Evolutionary conservation across 768 basidiomycete species (phyloP).

Genomic region (Termitomyces sp.): DNA sequence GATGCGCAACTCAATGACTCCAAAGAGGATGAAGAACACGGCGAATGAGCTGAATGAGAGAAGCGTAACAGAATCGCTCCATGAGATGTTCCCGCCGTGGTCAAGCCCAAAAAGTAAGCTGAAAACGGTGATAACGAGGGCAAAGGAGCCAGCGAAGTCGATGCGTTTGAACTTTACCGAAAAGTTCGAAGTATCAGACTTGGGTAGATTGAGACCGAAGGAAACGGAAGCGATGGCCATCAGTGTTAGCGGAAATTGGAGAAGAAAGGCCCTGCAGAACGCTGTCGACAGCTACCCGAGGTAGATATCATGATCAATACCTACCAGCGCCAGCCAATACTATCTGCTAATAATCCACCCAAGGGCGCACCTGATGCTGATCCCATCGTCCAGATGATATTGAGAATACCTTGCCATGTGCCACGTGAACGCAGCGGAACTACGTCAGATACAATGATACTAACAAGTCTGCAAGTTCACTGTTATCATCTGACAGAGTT

Average conservation of each 20-base stretch:
- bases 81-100: conserved; percentile 46
- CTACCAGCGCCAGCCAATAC: conserved; percentile 66
- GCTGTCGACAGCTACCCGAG: not conserved
- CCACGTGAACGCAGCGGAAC: conserved; percentile 60
- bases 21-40: conserved; percentile 34
- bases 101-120: conserved; percentile 57
- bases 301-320: not conserved
- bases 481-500: not conserved
- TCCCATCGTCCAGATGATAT: conserved; percentile 57
- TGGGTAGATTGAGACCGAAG: conserved; percentile 52
- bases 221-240: conserved; percentile 52
- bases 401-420: conserved; percentile 68
- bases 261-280: conserved; percentile 46
- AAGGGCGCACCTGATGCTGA: conserved; percentile 58
- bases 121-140: conserved; percentile 53
- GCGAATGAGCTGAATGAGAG: conserved; percentile 30
- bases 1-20: conserved; percentile 41
- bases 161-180: conserved; percentile 51
- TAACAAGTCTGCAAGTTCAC: conserved; percentile 40
- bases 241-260: conserved; percentile 55
- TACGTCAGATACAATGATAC: conserved; percentile 65
- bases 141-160: conserved; percentile 57
- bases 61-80: conserved; percentile 37
- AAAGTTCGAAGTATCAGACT: conserved; percentile 35
- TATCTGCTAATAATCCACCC: conserved; percentile 60